Conservation (phyloP, 2,329 filamentous ascomycete species). For the Dactylonectria macrodidyma region DNA sequence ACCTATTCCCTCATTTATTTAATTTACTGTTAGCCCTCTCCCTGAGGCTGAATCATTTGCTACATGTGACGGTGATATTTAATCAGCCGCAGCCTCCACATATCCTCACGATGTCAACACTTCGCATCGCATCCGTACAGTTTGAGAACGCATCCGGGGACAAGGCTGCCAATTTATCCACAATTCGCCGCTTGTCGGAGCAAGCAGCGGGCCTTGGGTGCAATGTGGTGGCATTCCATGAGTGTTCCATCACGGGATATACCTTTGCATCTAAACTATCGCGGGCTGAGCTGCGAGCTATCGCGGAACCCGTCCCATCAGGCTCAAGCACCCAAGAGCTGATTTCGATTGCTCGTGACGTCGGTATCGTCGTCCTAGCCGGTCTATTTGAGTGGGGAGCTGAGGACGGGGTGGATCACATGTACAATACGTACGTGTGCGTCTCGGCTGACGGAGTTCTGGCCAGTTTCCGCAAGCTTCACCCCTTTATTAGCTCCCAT, state of each 20-base stretch:
- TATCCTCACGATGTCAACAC: too few relatives aligned
- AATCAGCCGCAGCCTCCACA: too few relatives aligned
- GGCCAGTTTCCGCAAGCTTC: conserved; percentile 37
- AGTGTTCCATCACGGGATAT: conserved; percentile 7
- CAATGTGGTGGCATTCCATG: conserved; percentile 6
- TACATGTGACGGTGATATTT: too few relatives aligned
- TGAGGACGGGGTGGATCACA: conserved; percentile 11
- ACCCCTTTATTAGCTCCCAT: conserved; percentile 36
- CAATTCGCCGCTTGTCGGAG: neutral
- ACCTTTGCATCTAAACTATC: neutral
- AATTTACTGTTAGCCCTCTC: too few relatives aligned
- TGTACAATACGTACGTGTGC: conserved; percentile 40
- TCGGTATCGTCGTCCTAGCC: neutral
- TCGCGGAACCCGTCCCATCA: neutral
- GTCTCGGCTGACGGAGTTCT: conserved; percentile 28
- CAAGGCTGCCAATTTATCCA: neutral
- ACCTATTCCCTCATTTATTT: too few relatives aligned
- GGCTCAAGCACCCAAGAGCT: conserved; percentile 2
- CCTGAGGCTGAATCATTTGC: too few relatives aligned
- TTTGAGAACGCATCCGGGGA: conserved; percentile 10
- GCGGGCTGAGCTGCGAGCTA: neutral
- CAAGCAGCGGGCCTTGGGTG: neutral
- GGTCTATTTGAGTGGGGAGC: neutral
- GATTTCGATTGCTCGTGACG: neutral
- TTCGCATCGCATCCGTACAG: conserved; percentile 3